Percentiles rank a stretch among this genome's conserved stretches.
Conservation (phyloP, 192 early-diverging fungal species). For the Jimgerdemannia lactiflua region DNA sequence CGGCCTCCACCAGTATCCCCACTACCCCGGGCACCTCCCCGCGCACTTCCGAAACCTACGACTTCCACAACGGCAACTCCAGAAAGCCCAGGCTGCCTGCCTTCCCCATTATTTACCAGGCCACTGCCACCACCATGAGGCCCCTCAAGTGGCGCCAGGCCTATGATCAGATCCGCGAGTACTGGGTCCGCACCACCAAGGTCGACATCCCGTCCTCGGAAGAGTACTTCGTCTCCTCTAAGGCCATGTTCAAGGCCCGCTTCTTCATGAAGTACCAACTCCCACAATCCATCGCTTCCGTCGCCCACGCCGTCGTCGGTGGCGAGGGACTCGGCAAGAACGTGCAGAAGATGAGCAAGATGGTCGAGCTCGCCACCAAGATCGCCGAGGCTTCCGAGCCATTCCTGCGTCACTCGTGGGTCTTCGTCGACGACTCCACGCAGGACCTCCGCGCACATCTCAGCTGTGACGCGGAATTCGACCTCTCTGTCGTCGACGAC, state of each 20-base stretch:
- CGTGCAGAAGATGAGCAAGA: constrained; percentile 6
- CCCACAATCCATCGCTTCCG: constrained; percentile 17
- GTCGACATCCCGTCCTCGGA: constrained; percentile 10
- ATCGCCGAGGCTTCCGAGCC: constrained; percentile 25
- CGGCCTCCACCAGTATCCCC: not conserved
- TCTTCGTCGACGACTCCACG: constrained; percentile 21
- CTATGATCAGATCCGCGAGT: constrained; percentile 25
- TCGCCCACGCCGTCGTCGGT: constrained; percentile 3
- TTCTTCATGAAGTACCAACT: constrained; percentile 28
- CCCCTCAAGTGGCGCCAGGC: constrained; percentile 22
- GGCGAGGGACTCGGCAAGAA: constrained; percentile 10
- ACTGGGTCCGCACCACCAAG: constrained; percentile 23
- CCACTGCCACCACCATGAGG: constrained; percentile 3
- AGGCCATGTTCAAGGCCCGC: constrained; percentile 20
- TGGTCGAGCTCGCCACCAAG: constrained; percentile 15
- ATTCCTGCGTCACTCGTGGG: constrained; percentile 27
- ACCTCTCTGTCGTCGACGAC: not conserved
- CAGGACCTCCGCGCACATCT: constrained; percentile 8
- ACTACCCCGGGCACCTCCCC: not conserved
- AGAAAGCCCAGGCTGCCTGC: constrained; percentile 13
- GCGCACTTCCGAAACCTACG: constrained; percentile 7
- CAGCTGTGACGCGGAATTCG: constrained; percentile 9
- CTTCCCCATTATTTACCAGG: constrained; percentile 27
- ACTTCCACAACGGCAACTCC: not conserved
- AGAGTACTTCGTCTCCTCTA: constrained; percentile 19